A percentile compares a stretch with the other conserved stretches of the same genome.
Evolutionary conservation across 352 stramenopile species (phyloP).

Genomic region (Phytophthora vignae): DNA sequence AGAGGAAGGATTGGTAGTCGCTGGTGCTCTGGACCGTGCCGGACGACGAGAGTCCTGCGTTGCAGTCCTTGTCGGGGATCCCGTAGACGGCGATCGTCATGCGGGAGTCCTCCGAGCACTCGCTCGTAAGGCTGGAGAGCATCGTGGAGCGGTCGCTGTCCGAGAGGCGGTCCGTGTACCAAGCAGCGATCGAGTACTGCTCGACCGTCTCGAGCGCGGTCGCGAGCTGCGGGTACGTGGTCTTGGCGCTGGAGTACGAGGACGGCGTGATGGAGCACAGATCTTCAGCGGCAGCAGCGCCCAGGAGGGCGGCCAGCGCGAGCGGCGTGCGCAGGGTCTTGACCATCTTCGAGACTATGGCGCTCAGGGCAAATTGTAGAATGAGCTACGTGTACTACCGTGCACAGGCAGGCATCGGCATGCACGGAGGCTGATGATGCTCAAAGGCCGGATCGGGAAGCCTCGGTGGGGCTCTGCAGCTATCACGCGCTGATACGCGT

Average conservation of each 20-base stretch:
- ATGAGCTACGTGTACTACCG: conserved; percentile 19
- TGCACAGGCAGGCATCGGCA: not conserved
- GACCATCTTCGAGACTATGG: conserved; percentile 29
- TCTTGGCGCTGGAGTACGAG: conserved; percentile 46
- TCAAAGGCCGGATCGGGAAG: conserved; percentile 14
- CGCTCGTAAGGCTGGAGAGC: conserved; percentile 39
- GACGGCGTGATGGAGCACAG: conserved; percentile 47
- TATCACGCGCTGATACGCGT: conserved; percentile 21
- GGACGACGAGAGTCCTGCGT: conserved; percentile 54
- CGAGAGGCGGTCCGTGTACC: conserved; percentile 63
- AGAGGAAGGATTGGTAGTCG: conserved; percentile 61
- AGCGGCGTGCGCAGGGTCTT: conserved; percentile 24
- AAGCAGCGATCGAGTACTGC: conserved; percentile 55
- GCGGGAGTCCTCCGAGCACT: conserved; percentile 47
- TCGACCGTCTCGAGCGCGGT: conserved; percentile 47
- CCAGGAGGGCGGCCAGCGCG: conserved; percentile 20
- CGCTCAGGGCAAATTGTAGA: conserved; percentile 35
- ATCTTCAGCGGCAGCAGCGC: conserved; percentile 30
- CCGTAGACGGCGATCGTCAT: conserved; percentile 74
- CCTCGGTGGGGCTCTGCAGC: conserved; percentile 23
- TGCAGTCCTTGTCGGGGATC: conserved; percentile 74
- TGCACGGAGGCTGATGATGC: not conserved
- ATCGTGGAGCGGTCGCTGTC: conserved; percentile 36
- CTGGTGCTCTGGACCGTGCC: conserved; percentile 47
- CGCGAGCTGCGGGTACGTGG: conserved; percentile 42